Percentiles rank a stretch among this genome's conserved stretches.
Conservation (phyloP, 2,329 filamentous ascomycete species). For the Microdochium paspali region DNA sequence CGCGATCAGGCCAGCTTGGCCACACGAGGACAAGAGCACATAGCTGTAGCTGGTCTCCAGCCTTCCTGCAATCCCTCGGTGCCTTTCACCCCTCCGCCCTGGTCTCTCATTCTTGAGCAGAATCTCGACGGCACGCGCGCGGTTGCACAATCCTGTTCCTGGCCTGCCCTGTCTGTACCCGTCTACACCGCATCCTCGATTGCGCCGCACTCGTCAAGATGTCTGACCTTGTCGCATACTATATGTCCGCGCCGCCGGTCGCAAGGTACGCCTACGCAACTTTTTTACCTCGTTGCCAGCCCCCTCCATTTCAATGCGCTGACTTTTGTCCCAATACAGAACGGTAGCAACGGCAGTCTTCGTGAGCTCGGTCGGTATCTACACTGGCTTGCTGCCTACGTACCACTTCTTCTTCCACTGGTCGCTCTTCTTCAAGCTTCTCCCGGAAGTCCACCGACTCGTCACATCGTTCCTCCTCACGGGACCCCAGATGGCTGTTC, state of each 20-base stretch:
- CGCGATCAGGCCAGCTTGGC: background rate
- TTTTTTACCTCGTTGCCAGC: background rate
- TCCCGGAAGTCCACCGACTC: conserved; percentile 35
- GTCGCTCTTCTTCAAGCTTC: conserved; percentile 42
- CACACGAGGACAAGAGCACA: background rate
- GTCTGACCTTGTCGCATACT: conserved; percentile 29
- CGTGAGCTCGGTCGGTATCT: conserved; percentile 49
- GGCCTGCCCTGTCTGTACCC: background rate
- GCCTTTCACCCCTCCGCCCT: background rate
- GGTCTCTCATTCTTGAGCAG: conserved; percentile 1
- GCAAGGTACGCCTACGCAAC: conserved; percentile 24
- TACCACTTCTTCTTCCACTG: conserved; percentile 45
- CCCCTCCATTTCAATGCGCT: background rate
- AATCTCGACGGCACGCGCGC: conserved; percentile 1
- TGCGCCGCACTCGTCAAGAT: conserved; percentile 14
- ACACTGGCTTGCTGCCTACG: conserved; percentile 44
- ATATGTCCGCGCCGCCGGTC: conserved; percentile 30
- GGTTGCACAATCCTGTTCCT: background rate
- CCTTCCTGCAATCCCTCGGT: background rate
- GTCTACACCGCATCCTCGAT: background rate
- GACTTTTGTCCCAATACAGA: conserved; percentile 29
- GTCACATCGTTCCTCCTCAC: conserved; percentile 33
- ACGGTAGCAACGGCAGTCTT: conserved; percentile 58
- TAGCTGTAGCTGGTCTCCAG: background rate
- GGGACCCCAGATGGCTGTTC: conserved; percentile 34